A percentile compares a stretch with the other conserved stretches of the same genome.
phyloP scores from a whole-genome alignment of 495 filamentous ascomycete species.

The Aspergillus sclerotiicarbonarius region DNA sequence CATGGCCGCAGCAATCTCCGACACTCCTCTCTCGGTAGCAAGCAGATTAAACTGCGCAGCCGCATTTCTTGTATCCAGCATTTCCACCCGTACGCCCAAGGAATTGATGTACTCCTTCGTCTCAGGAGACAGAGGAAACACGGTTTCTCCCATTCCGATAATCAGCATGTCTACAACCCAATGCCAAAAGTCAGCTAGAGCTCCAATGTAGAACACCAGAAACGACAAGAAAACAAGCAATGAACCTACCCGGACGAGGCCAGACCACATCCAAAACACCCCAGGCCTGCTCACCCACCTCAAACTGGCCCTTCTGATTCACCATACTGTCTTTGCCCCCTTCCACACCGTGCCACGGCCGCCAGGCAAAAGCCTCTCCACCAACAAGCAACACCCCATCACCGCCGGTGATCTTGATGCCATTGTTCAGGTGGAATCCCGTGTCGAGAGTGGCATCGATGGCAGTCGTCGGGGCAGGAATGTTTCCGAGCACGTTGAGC shows the following conservation, averaged over 20 bases:
- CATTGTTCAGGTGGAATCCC: slow-evolving; percentile 49
- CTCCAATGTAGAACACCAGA: neutral
- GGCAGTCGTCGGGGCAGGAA: slow-evolving; percentile 71
- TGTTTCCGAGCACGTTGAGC: slow-evolving; percentile 76
- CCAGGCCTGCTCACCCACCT: slow-evolving; percentile 67
- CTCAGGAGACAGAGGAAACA: slow-evolving; percentile 71
- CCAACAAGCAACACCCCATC: slow-evolving; percentile 71
- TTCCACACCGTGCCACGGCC: slow-evolving; percentile 61
- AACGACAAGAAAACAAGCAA: slow-evolving; percentile 8
- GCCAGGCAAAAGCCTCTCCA: slow-evolving; percentile 86
- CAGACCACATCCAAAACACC: slow-evolving; percentile 75
- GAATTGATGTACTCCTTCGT: slow-evolving; percentile 68
- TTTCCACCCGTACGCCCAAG: slow-evolving; percentile 81
- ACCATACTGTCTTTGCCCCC: slow-evolving; percentile 49
- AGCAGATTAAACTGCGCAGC: slow-evolving; percentile 87
- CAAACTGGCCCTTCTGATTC: slow-evolving; percentile 79
- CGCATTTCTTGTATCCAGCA: slow-evolving; percentile 91
- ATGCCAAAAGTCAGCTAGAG: slow-evolving; percentile 19
- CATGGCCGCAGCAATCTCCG: slow-evolving; percentile 82
- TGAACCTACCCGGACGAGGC: slow-evolving; percentile 81
- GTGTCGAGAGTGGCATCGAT: slow-evolving; percentile 59
- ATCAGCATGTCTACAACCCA: slow-evolving; percentile 74
- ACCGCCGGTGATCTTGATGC: slow-evolving; percentile 61
- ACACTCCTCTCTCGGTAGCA: slow-evolving; percentile 77
- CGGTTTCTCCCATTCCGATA: slow-evolving; percentile 74